Conservation (phyloP, 257 asterid species). For the Verbascum thapsus region DNA sequence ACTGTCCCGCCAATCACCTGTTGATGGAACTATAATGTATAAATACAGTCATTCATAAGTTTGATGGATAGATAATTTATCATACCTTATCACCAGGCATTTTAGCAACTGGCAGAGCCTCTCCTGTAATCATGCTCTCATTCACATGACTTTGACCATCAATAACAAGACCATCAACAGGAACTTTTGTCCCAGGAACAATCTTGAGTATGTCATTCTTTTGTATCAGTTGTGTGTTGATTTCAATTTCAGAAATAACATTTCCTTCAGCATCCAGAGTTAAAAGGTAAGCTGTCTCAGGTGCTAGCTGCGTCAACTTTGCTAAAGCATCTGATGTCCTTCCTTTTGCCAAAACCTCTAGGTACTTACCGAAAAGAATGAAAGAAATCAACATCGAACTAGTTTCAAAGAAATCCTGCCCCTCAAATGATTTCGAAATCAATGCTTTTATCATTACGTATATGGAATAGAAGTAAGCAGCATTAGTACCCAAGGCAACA, state of each 20-base stretch:
- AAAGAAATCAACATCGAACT: conserved; percentile 97
- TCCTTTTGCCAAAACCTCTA: conserved; percentile 94
- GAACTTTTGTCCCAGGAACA: conserved; percentile 93
- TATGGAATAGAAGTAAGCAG: conserved; percentile 90
- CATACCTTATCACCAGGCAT: conserved; percentile 89
- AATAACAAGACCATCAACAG: conserved; percentile 88
- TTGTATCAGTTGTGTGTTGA: conserved; percentile 78
- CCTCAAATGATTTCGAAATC: conserved; percentile 75
- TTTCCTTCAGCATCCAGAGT: conserved; percentile 81
- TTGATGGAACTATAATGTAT: conserved; percentile 24
- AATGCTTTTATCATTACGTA: conserved; percentile 77
- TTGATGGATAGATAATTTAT: conserved; percentile 19
- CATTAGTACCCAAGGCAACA: conserved; percentile 97
- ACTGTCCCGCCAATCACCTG: conserved; percentile 98
- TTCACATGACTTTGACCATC: conserved; percentile 94
- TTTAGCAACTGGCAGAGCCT: conserved; percentile 84
- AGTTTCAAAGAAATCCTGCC: conserved; percentile 96
- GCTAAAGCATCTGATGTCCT: conserved; percentile 95
- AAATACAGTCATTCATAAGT: conserved; percentile 20
- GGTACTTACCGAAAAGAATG: conserved; percentile 92
- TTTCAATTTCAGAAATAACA: conserved; percentile 73
- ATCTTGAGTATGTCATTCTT: conserved; percentile 83
- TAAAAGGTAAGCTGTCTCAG: conserved; percentile 79
- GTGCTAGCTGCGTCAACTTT: conserved; percentile 89
- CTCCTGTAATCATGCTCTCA: conserved; percentile 99